These are phyloP conservation scores for Beta vulgaris DNA, from an alignment of 148 eudicot genomes.

Conservation along the genomic window DNA sequence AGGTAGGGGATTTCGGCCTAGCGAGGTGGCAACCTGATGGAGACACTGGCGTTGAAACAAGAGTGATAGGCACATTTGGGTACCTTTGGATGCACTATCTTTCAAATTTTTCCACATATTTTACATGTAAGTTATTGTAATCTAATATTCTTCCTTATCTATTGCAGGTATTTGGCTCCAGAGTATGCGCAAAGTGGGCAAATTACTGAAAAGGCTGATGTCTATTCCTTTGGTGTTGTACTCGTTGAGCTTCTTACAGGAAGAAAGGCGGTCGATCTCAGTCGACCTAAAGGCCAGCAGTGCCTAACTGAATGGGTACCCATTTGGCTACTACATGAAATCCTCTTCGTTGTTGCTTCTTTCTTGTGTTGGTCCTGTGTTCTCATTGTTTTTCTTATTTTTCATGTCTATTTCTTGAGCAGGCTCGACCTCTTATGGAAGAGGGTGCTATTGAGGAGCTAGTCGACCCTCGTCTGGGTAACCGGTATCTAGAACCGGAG, in stretches of 20 bases:
- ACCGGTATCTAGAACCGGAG: conserved; percentile 64
- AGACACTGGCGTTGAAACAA: conserved; percentile 66
- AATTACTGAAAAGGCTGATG: conserved; percentile 78
- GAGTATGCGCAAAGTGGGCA: conserved; percentile 83
- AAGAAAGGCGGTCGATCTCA: conserved; percentile 70
- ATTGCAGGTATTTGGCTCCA: conserved; percentile 63
- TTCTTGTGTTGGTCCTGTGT: not conserved
- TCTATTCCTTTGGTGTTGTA: conserved; percentile 73
- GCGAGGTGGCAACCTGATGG: conserved; percentile 88
- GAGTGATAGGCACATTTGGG: conserved; percentile 83
- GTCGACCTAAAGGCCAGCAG: conserved; percentile 71
- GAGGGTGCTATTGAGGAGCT: conserved; percentile 62
- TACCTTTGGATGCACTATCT: conserved; percentile 8
- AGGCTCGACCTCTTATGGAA: conserved; percentile 84
- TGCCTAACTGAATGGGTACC: conserved; percentile 84
- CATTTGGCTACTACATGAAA: not conserved
- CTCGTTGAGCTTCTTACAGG: conserved; percentile 69
- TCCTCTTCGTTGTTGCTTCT: not conserved
- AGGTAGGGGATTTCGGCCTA: conserved; percentile 81
- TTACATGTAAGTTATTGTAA: not conserved
- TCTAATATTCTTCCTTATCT: not conserved
- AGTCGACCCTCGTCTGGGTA: conserved; percentile 62
- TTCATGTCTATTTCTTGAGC: not conserved
- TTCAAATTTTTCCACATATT: not conserved
- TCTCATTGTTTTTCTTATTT: not conserved